Evolutionary conservation across 2,329 filamentous ascomycete genomes (phyloP).

Genomic region (Neocucurbitaria cava): DNA sequence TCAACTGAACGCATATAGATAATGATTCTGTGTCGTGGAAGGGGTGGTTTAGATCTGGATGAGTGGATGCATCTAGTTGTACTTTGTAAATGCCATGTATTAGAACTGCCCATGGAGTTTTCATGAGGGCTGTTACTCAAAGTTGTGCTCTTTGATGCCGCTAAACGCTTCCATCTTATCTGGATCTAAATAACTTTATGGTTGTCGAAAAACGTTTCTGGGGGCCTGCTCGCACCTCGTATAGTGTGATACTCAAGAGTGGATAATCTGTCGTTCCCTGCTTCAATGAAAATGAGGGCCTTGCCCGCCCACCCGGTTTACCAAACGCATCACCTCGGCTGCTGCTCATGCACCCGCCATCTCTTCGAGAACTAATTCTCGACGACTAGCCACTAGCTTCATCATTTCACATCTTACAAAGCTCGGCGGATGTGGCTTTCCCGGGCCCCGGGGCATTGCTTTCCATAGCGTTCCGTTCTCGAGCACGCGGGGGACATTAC

Average conservation of each 20-base stretch:
- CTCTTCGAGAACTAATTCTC: background rate
- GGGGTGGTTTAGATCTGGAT: background rate
- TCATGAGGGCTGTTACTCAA: too few species aligned
- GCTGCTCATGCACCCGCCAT: background rate
- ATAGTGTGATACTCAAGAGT: background rate
- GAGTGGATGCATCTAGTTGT: background rate
- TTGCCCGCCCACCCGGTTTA: background rate
- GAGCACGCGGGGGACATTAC: slow-evolving; percentile 22
- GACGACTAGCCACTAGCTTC: background rate
- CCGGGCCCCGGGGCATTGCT: slow-evolving; percentile 13
- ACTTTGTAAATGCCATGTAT: background rate
- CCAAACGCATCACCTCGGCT: background rate
- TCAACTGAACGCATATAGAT: slow-evolving; percentile 8
- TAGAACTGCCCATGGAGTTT: too few species aligned
- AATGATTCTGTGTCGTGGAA: background rate
- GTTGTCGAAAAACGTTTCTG: too few species aligned
- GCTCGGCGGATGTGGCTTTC: background rate
- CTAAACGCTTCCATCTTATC: too few species aligned
- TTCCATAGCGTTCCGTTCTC: slow-evolving; percentile 15
- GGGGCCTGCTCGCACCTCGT: too few species aligned
- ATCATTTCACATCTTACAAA: background rate
- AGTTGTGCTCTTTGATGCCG: too few species aligned
- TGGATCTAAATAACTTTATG: too few species aligned
- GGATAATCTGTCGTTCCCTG: background rate
- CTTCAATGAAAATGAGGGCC: background rate